Conservation (phyloP, 768 basidiomycete genomes). For the Lactarius indigo region DNA sequence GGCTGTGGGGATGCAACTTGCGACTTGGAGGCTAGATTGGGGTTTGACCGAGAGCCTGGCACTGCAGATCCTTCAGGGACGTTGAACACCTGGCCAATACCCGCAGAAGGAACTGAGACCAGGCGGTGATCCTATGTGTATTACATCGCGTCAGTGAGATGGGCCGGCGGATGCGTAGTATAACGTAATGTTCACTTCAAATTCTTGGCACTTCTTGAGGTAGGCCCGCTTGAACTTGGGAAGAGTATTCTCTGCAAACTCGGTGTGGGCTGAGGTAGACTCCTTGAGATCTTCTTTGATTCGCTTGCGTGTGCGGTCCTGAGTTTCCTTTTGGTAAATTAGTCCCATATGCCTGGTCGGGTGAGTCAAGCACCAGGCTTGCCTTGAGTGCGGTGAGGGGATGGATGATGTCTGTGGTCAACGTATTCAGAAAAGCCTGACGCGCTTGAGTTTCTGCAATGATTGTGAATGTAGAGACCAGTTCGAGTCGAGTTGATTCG, state of each 20-base stretch:
- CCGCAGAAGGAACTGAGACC: slow-evolving; percentile 38
- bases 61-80: slow-evolving; percentile 32
- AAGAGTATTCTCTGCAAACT: slow-evolving; percentile 74
- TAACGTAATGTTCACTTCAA: slow-evolving; percentile 53
- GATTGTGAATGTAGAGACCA: background rate
- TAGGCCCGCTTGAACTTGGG: slow-evolving; percentile 81
- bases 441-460: slow-evolving; percentile 73
- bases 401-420: slow-evolving; percentile 69
- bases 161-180: background rate
- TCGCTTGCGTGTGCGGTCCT: slow-evolving; percentile 87
- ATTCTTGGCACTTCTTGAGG: slow-evolving; percentile 80
- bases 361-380: slow-evolving; percentile 13
- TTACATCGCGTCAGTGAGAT: background rate
- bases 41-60: slow-evolving; percentile 44
- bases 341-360: background rate
- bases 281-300: slow-evolving; percentile 89
- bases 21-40: slow-evolving; percentile 46
- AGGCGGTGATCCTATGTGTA: slow-evolving; percentile 61
- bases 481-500: background rate
- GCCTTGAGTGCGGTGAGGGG: slow-evolving; percentile 69
- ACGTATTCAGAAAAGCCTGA: slow-evolving; percentile 70
- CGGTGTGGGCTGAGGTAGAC: slow-evolving; percentile 69
- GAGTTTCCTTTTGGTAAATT: slow-evolving; percentile 59
- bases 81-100: slow-evolving; percentile 34
- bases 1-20: slow-evolving; percentile 70